A percentile compares a stretch with the other conserved stretches of the same genome.
Conservation (phyloP, 106 monocot genomes). For the Narthecium ossifragum region DNA sequence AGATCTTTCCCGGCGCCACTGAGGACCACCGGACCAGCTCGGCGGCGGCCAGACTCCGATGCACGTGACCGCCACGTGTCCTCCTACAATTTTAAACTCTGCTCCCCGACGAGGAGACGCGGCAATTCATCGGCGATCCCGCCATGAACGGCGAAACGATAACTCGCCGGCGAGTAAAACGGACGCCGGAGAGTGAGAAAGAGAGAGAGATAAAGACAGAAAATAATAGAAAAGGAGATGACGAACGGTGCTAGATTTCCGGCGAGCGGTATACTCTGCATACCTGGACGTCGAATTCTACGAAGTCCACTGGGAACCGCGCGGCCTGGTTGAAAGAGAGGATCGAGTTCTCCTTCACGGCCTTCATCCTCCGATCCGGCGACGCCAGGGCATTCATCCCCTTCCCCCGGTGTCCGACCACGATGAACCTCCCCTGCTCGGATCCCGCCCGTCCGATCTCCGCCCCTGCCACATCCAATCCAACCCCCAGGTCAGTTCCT, state of each 20-base stretch:
- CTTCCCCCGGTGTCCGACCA: conserved; percentile 85
- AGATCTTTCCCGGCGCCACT: too few relatives aligned
- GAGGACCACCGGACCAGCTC: too few relatives aligned
- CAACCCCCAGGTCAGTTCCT: neutral
- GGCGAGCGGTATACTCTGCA: too few relatives aligned
- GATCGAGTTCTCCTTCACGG: conserved; percentile 79
- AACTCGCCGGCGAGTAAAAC: too few relatives aligned
- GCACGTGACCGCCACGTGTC: too few relatives aligned
- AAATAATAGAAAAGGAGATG: neutral
- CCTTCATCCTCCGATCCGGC: conserved; percentile 55
- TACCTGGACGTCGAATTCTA: conserved; percentile 98
- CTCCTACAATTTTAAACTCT: too few relatives aligned
- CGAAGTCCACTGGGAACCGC: conserved; percentile 67
- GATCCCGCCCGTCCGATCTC: conserved; percentile 9
- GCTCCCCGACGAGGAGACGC: neutral
- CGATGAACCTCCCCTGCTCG: conserved; percentile 35
- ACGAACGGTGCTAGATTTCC: neutral
- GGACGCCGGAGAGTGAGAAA: too few relatives aligned
- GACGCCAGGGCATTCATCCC: conserved; percentile 88
- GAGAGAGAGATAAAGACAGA: neutral
- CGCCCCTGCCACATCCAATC: conserved; percentile 1
- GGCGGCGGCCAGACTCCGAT: too few relatives aligned
- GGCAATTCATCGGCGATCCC: neutral
- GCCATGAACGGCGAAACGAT: too few relatives aligned
- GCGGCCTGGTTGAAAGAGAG: conserved; percentile 70